Conservation (phyloP, 139 green algal species). For the Chlamydomonas eustigma region DNA sequence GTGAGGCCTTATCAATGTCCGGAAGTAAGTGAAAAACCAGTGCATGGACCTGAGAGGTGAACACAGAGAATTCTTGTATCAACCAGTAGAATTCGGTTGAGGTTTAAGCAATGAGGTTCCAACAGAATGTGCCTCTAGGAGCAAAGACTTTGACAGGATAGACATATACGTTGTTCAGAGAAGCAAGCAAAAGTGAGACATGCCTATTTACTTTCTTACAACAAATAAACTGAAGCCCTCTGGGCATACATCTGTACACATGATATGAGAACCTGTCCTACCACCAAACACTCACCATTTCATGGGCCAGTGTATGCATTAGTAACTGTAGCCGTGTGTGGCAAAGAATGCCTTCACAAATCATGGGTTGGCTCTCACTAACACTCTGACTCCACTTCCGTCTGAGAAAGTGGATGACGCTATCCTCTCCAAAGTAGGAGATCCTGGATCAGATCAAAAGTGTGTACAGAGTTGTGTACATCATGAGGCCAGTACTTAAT, state of each 20-base stretch:
- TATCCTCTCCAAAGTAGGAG: conserved; percentile 12
- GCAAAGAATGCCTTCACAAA: conserved; percentile 14
- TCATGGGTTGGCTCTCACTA: neutral
- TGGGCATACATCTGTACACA: too few species aligned
- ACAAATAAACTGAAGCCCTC: too few species aligned
- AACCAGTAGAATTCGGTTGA: too few species aligned
- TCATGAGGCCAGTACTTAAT: neutral
- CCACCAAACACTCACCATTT: conserved; percentile 14
- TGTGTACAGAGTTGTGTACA: neutral
- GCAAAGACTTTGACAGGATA: too few species aligned
- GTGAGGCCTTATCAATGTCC: conserved; percentile 7
- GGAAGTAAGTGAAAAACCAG: conserved; percentile 6
- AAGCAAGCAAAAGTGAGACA: too few species aligned
- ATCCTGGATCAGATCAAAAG: conserved; percentile 2
- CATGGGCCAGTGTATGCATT: conserved; percentile 18
- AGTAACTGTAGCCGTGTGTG: conserved; percentile 17
- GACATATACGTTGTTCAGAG: too few species aligned
- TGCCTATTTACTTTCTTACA: too few species aligned
- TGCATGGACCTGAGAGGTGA: conserved; percentile 15
- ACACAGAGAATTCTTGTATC: too few species aligned
- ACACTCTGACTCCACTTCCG: neutral
- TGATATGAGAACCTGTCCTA: too few species aligned
- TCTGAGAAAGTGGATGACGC: neutral
- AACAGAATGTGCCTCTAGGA: too few species aligned
- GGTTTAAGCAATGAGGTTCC: too few species aligned